These are phyloP conservation scores for Piloderma croceum DNA, from an alignment of 768 basidiomycete genomes.

Conservation along the genomic window DNA sequence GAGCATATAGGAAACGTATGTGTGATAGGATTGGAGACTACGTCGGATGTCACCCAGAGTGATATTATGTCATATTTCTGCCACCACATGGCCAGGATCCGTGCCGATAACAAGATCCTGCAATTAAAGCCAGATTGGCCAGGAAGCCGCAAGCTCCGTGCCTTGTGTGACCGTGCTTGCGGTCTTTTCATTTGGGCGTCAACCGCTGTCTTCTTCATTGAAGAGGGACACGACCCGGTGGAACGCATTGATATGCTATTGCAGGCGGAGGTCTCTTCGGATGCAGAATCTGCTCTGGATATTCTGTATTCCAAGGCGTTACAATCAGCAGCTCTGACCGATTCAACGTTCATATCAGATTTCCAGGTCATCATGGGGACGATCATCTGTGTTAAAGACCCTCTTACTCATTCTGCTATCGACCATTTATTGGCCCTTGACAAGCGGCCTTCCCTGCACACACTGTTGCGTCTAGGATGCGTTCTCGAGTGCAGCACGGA, in stretches of 20 bases:
- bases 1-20: slow-evolving; percentile 7
- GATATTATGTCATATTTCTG: neutral
- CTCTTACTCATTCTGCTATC: slow-evolving; percentile 19
- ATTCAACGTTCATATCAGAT: slow-evolving; percentile 21
- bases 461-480: slow-evolving; percentile 20
- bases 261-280: slow-evolving; percentile 5
- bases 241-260: neutral
- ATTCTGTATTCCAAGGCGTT: slow-evolving; percentile 26
- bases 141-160: slow-evolving; percentile 12
- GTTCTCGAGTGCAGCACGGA: slow-evolving; percentile 14
- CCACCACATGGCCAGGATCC: neutral
- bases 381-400: slow-evolving; percentile 23
- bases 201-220: slow-evolving; percentile 19
- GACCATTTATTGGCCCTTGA: slow-evolving; percentile 10
- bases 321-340: slow-evolving; percentile 25
- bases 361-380: slow-evolving; percentile 29
- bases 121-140: slow-evolving; percentile 23
- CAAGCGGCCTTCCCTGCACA: slow-evolving; percentile 23
- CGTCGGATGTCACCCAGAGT: neutral
- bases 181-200: slow-evolving; percentile 30
- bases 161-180: slow-evolving; percentile 6
- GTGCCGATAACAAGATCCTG: neutral
- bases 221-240: slow-evolving; percentile 1
- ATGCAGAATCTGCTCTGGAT: slow-evolving; percentile 25
- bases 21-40: neutral